Percentiles rank a stretch among this genome's conserved stretches.
Evolutionary conservation across 371 early-diverging fungal genomes (phyloP).

Genomic region (Mucor sp.): DNA sequence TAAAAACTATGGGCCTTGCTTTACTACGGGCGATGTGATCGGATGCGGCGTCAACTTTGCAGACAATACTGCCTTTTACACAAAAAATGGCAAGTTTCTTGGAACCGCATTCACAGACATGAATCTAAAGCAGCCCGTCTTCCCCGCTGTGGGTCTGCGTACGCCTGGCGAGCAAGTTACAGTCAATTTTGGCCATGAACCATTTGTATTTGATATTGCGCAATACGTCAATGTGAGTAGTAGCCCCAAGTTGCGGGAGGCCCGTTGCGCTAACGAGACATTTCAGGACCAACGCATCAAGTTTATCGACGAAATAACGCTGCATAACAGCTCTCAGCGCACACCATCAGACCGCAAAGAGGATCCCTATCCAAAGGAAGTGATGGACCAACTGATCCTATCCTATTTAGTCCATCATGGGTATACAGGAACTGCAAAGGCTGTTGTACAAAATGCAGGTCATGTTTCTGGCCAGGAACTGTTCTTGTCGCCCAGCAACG

Average conservation of each 20-base stretch:
- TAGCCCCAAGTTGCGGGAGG: neutral
- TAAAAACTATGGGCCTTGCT: conserved; percentile 86
- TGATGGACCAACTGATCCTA: conserved; percentile 65
- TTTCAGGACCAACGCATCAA: conserved; percentile 9
- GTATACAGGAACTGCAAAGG: conserved; percentile 69
- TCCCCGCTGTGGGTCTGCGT: conserved; percentile 88
- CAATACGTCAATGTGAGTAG: conserved; percentile 56
- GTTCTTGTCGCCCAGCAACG: conserved; percentile 4
- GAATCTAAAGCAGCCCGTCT: conserved; percentile 52
- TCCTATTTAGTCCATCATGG: conserved; percentile 83
- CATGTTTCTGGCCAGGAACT: conserved; percentile 14
- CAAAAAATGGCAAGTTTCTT: conserved; percentile 88
- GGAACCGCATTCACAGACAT: conserved; percentile 57
- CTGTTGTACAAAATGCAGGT: conserved; percentile 39
- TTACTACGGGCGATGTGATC: conserved; percentile 88
- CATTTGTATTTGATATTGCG: conserved; percentile 88
- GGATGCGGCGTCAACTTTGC: conserved; percentile 93
- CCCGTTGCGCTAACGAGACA: neutral
- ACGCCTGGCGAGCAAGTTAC: conserved; percentile 85
- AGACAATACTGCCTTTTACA: conserved; percentile 79
- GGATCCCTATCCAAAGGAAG: conserved; percentile 7
- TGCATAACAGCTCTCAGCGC: neutral
- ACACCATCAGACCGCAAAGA: neutral
- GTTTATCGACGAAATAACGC: conserved; percentile 6
- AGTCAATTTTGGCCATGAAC: conserved; percentile 89